Evolutionary conservation across 208 protist species (phyloP), one percentile per base, ranked within the genome.

Genomic region (Acanthamoeba sp.): DNA sequence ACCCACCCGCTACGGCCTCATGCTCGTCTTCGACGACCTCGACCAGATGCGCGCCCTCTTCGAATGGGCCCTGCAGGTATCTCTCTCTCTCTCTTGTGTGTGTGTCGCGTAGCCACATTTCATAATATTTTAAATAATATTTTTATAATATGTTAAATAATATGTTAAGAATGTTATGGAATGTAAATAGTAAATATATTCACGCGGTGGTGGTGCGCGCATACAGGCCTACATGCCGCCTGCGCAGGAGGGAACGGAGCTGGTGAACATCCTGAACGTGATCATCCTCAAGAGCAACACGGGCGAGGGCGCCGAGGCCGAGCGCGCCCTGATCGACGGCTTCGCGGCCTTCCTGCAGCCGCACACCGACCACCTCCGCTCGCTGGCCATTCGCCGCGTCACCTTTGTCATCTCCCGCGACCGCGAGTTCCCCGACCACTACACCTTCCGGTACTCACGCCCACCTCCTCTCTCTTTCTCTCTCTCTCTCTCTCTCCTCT

Each of bases 181-280:
- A n/a, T n/a, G n/a, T n/a, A n/a, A n/a, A n/a, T n/a, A n/a, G n/a
- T n/a, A n/a, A n/a, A n/a, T n/a, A n/a, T n/a, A n/a, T n/a, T n/a
- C n/a, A n/a, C n/a, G n/a, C n/a, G n/a, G n/a, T n/a, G n/a, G n/a
- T n/a, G n/a, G n/a, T n/a, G n/a, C n/a, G n/a, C 45, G 45, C 45
- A 57, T 22, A 20, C 9, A 57, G 50, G 50, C 78, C 78, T 87
- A 87, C 78, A 87, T 52, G 24, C 78, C 78, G 22, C 85, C 85
- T 2, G 14, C 85, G 4, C 36, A 62, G n/a, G 85, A 91, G 40
- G 85, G 40, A 7, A 1, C 50, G 1, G 85, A 91, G 36, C 27
- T 71, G 32, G 32, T 91, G 4, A 91, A 91, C 85, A 69, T 91
- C n/a, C 85, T 91, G 9, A 91, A 91, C 85, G 57, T 91, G n/a